Base-by-base conservation (phyloP, 345 rosid species). In the Citrus mangshanensis region DNA sequence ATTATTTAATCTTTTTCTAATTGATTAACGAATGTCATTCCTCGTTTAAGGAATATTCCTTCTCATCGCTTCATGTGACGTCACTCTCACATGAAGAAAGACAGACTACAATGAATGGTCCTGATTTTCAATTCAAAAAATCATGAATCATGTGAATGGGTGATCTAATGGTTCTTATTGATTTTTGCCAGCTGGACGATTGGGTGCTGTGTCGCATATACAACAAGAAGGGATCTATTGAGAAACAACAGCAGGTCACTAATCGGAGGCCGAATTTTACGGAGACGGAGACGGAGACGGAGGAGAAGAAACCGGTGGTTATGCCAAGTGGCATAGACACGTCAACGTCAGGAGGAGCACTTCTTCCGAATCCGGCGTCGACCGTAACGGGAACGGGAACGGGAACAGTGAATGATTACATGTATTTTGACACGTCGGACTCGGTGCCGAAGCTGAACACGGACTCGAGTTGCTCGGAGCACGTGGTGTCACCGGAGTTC, bases 141-240 rank as follows among this genome's bases (percentile, higher is more conserved):
- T 49, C 62, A 54, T 12, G 12, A 6, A 13, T 69, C 13, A 74
- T 61, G 66, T 72, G 74, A 28, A 28, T 49, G 25, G 49, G 61
- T 37, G 38, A 76, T 35, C 12, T 2, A 9, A 67, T 69, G 35
- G 66, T 40, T 40, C 2, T 22, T 34, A 14, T 78, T 49, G 61
- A 1, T 30, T 64, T 42, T 56, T 81, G 51, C 65, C 97, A 95
- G 99, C 85, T 95, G 46, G 98, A 95, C 65, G 98, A 95, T 88
- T 95, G 98, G 98, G 98, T 95, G 66, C 78, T 95, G 58, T 95
- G 97, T 80, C 99, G 99, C 72, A 91, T 95, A 74, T 92, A 95
- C 86, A 93, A 95, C 87, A 95, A 95, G 87, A 95, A 93, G 80
- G 98, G 99, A 30, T 5, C 81, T 4, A 73, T 91, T 38, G 96